Conservation (phyloP, 148 eudicot genomes). For the Gaultheria prostrata region DNA sequence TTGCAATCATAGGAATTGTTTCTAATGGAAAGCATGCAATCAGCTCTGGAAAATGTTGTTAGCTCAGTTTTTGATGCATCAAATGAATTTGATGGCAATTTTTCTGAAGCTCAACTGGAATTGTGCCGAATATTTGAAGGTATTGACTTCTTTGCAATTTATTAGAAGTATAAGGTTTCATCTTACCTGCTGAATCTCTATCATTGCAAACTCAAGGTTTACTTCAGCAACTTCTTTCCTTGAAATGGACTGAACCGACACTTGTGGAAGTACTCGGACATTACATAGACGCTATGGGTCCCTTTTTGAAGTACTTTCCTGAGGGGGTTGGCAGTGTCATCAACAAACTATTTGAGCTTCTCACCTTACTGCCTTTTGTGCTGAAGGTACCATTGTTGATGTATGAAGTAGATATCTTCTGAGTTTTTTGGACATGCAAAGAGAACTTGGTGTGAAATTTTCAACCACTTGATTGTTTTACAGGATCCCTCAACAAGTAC, state of each 20-base stretch:
- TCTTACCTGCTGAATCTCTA: slow-evolving; percentile 28
- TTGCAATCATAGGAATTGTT: slow-evolving; percentile 56
- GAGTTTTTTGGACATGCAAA: background rate
- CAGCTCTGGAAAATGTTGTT: slow-evolving; percentile 73
- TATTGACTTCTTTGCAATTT: slow-evolving; percentile 21
- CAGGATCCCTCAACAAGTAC: slow-evolving; percentile 92
- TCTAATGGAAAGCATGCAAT: slow-evolving; percentile 85
- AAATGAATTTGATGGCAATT: slow-evolving; percentile 44
- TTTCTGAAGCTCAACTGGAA: slow-evolving; percentile 52
- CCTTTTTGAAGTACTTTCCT: slow-evolving; percentile 70
- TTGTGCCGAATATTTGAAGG: slow-evolving; percentile 81
- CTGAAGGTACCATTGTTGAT: slow-evolving; percentile 51
- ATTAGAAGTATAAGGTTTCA: slow-evolving; percentile 4
- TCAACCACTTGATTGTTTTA: slow-evolving; percentile 19
- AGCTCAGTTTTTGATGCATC: slow-evolving; percentile 74
- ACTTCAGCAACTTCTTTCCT: slow-evolving; percentile 72
- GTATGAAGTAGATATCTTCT: background rate
- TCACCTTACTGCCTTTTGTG: slow-evolving; percentile 65
- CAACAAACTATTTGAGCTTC: slow-evolving; percentile 89
- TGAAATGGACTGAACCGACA: slow-evolving; percentile 86
- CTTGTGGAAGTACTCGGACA: slow-evolving; percentile 89
- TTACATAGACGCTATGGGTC: slow-evolving; percentile 86
- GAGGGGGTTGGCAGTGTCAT: slow-evolving; percentile 83
- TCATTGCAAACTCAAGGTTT: slow-evolving; percentile 56
- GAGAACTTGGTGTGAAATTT: background rate